phyloP scores from a whole-genome alignment of 2,329 filamentous ascomycete species.

The Clonostachys rosea region DNA sequence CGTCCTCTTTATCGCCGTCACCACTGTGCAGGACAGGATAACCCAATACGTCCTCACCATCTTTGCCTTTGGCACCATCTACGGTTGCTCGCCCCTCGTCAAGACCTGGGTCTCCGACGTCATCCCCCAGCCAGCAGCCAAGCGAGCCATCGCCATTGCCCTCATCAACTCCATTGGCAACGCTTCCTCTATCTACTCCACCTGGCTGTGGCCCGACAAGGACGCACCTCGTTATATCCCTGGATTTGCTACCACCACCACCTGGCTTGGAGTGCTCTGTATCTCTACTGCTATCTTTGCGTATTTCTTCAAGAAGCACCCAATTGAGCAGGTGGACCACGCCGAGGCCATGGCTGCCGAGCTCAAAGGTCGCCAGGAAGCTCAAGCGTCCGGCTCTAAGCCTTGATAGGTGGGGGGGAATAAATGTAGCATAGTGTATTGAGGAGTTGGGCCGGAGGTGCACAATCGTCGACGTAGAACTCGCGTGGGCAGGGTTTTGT shows the following conservation, averaged over 20 bases:
- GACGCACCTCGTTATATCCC: slow-evolving; percentile 4
- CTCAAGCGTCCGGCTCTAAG: too few species aligned
- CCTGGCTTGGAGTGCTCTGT: slow-evolving; percentile 8
- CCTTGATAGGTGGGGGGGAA: too few species aligned
- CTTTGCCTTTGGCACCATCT: slow-evolving; percentile 17
- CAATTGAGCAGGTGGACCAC: background rate
- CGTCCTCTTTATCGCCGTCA: slow-evolving; percentile 14
- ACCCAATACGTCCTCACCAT: slow-evolving; percentile 14
- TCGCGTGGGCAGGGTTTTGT: too few species aligned
- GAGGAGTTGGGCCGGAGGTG: too few species aligned
- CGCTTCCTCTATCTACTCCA: slow-evolving; percentile 4
- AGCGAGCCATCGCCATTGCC: slow-evolving; percentile 62
- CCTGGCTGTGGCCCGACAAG: slow-evolving; percentile 5
- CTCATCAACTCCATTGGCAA: slow-evolving; percentile 58
- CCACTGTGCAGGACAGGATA: slow-evolving; percentile 5
- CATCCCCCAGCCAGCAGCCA: slow-evolving; percentile 10
- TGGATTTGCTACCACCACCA: slow-evolving; percentile 7
- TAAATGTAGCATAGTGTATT: too few species aligned
- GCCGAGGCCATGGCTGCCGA: too few species aligned
- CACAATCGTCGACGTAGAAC: too few species aligned
- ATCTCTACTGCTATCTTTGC: slow-evolving; percentile 4
- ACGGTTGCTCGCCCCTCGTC: slow-evolving; percentile 15
- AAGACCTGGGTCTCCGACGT: slow-evolving; percentile 12
- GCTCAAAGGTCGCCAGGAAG: too few species aligned
- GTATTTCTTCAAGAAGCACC: slow-evolving; percentile 8